phyloP scores from a whole-genome alignment of 805 yeast species.

The Kuraishia molischiana region DNA sequence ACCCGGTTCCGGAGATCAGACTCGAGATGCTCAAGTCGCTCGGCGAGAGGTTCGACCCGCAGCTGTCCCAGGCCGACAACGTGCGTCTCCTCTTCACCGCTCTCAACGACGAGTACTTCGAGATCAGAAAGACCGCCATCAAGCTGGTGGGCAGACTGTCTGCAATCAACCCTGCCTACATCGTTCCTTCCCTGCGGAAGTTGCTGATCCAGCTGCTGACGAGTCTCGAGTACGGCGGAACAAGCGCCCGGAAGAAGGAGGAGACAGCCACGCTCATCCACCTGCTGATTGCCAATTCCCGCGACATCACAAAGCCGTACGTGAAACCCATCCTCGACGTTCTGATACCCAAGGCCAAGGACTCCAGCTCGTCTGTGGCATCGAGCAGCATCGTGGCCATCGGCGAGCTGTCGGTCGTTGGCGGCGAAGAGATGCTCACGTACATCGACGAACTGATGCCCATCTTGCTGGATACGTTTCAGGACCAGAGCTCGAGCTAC shows the following conservation, averaged over 20 bases:
- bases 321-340: slow-evolving; percentile 86
- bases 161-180: slow-evolving; percentile 85
- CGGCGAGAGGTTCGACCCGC: slow-evolving; percentile 77
- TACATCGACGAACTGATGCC: slow-evolving; percentile 80
- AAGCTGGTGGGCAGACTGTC: slow-evolving; percentile 78
- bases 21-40: slow-evolving; percentile 67
- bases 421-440: slow-evolving; percentile 73
- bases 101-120: slow-evolving; percentile 82
- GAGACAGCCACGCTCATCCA: slow-evolving; percentile 76
- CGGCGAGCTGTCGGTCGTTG: slow-evolving; percentile 83
- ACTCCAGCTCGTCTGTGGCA: slow-evolving; percentile 70
- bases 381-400: slow-evolving; percentile 77
- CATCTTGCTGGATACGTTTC: slow-evolving; percentile 73
- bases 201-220: slow-evolving; percentile 79
- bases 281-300: slow-evolving; percentile 65
- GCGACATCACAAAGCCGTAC: slow-evolving; percentile 81
- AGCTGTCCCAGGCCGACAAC: slow-evolving; percentile 88
- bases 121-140: slow-evolving; percentile 70
- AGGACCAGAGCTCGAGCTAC: slow-evolving; percentile 82
- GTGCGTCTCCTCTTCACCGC: slow-evolving; percentile 80
- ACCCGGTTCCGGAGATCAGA: slow-evolving; percentile 79
- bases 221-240: slow-evolving; percentile 72
- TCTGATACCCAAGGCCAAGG: slow-evolving; percentile 65
- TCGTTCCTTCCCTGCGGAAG: slow-evolving; percentile 86
- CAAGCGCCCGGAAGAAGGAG: slow-evolving; percentile 64